A percentile compares a stretch with the other conserved stretches of the same genome.
Evolutionary conservation across 202 grass and related monocot genomes (phyloP).

Genomic region (Elaeis oleifera): DNA sequence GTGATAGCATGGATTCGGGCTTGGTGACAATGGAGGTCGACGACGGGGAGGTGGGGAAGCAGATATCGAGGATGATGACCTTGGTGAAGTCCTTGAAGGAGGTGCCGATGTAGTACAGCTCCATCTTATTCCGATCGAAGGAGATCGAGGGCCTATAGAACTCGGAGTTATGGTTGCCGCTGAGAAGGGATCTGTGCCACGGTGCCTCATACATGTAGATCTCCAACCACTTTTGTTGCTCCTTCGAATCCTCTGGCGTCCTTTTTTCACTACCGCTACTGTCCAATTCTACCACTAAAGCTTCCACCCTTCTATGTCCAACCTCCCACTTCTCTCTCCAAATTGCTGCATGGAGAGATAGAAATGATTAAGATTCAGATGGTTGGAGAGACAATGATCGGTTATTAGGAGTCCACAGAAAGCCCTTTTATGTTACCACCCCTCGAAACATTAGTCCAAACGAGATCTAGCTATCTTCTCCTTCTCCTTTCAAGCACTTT

Average conservation of each 20-base stretch:
- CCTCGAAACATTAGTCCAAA: too few species aligned
- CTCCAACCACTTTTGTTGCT: slow-evolving; percentile 73
- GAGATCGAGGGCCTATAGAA: not conserved
- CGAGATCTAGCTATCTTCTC: too few species aligned
- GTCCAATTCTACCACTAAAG: not conserved
- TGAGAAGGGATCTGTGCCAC: slow-evolving; percentile 36
- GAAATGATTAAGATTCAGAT: too few species aligned
- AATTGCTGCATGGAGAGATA: too few species aligned
- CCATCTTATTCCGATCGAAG: slow-evolving; percentile 1
- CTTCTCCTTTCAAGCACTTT: too few species aligned
- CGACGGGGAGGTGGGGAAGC: slow-evolving; percentile 13
- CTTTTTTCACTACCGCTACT: slow-evolving; percentile 21
- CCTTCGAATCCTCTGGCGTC: slow-evolving; percentile 28
- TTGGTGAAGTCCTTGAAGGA: slow-evolving; percentile 8
- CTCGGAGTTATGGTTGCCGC: slow-evolving; percentile 10
- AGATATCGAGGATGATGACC: slow-evolving; percentile 17
- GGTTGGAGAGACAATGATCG: too few species aligned
- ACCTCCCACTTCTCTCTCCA: too few species aligned
- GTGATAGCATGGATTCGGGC: slow-evolving; percentile 12
- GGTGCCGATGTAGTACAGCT: slow-evolving; percentile 13
- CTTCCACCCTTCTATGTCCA: too few species aligned
- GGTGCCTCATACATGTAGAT: slow-evolving; percentile 96
- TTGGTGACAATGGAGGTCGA: slow-evolving; percentile 12
- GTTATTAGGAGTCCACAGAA: too few species aligned
- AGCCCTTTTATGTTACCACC: too few species aligned